Percentiles rank a stretch among this genome's conserved stretches.
These are phyloP conservation scores for Umbellularia californica DNA, from an alignment of 164 flowering plant genomes.

Conservation along the genomic window DNA sequence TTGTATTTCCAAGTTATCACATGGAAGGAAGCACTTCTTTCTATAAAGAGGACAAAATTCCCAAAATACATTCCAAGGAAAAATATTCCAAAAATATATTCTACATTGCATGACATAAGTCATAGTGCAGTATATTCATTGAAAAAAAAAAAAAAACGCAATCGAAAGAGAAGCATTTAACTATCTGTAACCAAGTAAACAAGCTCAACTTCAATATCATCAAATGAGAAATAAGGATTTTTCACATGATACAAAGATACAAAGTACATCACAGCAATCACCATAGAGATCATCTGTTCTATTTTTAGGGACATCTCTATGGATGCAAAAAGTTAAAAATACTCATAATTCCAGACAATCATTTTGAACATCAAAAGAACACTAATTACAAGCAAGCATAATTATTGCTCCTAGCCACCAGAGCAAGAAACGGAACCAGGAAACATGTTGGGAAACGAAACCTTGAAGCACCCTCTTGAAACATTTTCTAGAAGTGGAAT, in stretches of 20 bases:
- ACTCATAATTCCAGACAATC: background rate
- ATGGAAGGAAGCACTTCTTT: no score
- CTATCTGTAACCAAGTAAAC: background rate
- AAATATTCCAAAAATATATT: no score
- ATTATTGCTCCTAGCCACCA: background rate
- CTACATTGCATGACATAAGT: no score
- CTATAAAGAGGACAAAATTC: no score
- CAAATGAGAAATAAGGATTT: background rate
- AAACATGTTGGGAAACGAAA: background rate
- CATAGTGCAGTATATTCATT: no score
- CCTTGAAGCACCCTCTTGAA: background rate
- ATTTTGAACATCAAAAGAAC: background rate
- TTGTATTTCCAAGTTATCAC: no score
- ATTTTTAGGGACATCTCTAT: no score
- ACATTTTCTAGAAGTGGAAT: background rate
- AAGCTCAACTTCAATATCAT: background rate
- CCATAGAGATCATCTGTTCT: background rate
- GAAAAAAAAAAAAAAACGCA: no score
- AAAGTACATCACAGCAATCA: background rate
- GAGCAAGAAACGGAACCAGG: background rate
- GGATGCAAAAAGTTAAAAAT: background rate
- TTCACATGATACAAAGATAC: background rate
- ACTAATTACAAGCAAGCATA: slow-evolving; percentile 1
- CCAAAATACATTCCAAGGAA: no score
- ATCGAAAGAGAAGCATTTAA: background rate